Percentiles rank a stretch among this genome's conserved stretches.
phyloP scores from a whole-genome alignment of 352 stramenopile species.

The Phytophthora cryptogea region DNA sequence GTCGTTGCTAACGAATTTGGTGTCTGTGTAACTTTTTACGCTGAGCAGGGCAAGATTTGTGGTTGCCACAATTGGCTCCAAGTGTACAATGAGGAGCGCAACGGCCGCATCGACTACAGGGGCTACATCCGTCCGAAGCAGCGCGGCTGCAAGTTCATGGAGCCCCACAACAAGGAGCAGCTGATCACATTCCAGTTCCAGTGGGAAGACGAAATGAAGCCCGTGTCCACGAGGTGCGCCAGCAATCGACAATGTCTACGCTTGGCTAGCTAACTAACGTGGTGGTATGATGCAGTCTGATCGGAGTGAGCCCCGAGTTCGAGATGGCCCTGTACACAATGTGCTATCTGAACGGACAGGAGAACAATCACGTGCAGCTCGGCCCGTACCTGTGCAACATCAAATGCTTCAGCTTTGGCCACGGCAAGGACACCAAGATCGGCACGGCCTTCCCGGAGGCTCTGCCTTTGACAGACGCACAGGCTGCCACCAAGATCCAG shows the following conservation, averaged over 20 bases:
- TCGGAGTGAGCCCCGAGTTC: slow-evolving; percentile 95
- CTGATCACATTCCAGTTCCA: slow-evolving; percentile 95
- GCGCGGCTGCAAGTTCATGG: slow-evolving; percentile 65
- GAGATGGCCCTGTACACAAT: slow-evolving; percentile 97
- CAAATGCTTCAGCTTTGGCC: slow-evolving; percentile 89
- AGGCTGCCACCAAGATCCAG: slow-evolving; percentile 82
- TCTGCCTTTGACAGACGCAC: slow-evolving; percentile 66
- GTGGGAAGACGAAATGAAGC: slow-evolving; percentile 90
- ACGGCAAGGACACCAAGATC: slow-evolving; percentile 76
- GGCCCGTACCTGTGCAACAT: slow-evolving; percentile 89
- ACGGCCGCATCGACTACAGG: slow-evolving; percentile 92
- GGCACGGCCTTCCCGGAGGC: slow-evolving; percentile 82
- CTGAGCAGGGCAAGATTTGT: slow-evolving; percentile 79
- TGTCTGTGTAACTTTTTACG: not conserved
- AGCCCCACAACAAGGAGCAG: slow-evolving; percentile 89
- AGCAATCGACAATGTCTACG: not conserved
- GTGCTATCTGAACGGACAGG: slow-evolving; percentile 92
- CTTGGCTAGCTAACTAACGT: not conserved
- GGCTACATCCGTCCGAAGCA: slow-evolving; percentile 93
- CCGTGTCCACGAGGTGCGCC: slow-evolving; percentile 85
- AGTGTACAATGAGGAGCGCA: slow-evolving; percentile 95
- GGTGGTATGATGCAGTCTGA: slow-evolving; percentile 60
- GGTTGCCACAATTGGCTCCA: slow-evolving; percentile 98
- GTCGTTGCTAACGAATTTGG: slow-evolving; percentile 1
- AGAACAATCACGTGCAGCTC: slow-evolving; percentile 87